Base-by-base conservation (phyloP, 331 rosid genomes). In the Acacia pycnantha region DNA sequence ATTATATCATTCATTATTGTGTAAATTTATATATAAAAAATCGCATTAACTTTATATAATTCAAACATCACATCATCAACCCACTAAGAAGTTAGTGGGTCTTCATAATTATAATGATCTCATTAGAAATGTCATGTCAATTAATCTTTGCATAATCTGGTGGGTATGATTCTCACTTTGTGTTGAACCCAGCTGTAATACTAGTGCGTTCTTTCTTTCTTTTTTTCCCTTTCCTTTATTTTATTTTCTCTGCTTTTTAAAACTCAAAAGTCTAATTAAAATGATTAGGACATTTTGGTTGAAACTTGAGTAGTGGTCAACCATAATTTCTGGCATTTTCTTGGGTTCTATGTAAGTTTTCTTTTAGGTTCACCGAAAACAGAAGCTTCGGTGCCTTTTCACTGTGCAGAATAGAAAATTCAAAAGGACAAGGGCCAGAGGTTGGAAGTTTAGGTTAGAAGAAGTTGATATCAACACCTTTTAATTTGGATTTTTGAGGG, bases 111-210 rank as follows among this genome's bases (percentile, higher is more conserved):
- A 65, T 70, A 81, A 81, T 62, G 69, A 27, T 81, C 75, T 72
- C 62, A 70, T 85, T 76, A 82, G 41, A 47, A 46, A 62, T 47
- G 88, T 77, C 66, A 26, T 84, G 83, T 91, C 97, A 90, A 88
- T 91, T 91, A 79, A 73, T 65, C 79, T 77, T 75, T 75, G 86
- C 87, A 76, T 79, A 90, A 94, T 88, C 92, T 87, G 82, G 54
- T 85, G 81, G 91, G 88, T 85, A 77, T 94, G 94, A 91, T 88
- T 89, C 87, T 88, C 75, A 70, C 76, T 81, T 91, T 89, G 82
- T 82, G 94, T 89, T 90, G 90, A 86, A 91, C 91, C 90, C 97
- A 95, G 98, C 98, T 95, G 98, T 89, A 19, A 47, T 24, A 59
- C 8, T 74, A 85, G 90, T 92, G 87, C 93, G 89, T 84, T 82